Evolutionary conservation across 2,329 filamentous ascomycete species (phyloP).

Genomic region (Stromatinia cepivora): DNA sequence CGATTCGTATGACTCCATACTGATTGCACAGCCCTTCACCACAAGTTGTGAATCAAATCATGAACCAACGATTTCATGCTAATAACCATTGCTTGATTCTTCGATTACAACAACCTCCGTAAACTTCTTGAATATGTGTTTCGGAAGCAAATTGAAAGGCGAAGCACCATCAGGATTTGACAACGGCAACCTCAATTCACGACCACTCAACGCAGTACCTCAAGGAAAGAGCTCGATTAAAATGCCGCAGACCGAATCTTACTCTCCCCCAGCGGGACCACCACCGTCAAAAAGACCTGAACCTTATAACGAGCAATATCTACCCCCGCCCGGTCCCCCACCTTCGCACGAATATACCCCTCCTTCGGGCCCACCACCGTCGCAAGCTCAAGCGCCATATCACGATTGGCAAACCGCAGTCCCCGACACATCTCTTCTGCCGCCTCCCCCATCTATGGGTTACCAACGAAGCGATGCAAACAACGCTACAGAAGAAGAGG

Average conservation of each 20-base stretch:
- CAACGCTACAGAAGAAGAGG: conserved; percentile 66
- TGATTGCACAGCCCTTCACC: not conserved
- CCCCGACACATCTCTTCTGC: conserved; percentile 70
- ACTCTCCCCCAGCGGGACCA: conserved; percentile 40
- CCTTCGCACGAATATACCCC: conserved; percentile 45
- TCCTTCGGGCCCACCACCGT: conserved; percentile 44
- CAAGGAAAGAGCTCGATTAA: conserved; percentile 28
- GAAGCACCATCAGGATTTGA: conserved; percentile 29
- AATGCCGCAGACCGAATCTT: conserved; percentile 36
- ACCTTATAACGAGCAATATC: conserved; percentile 27
- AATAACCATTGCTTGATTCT: not conserved
- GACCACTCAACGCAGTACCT: conserved; percentile 31
- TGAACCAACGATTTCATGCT: not conserved
- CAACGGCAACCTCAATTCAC: conserved; percentile 29
- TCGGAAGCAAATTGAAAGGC: conserved; percentile 34
- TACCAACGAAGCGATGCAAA: conserved; percentile 65
- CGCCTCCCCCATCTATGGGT: conserved; percentile 68
- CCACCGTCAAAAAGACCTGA: conserved; percentile 38
- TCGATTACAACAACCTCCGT: not conserved
- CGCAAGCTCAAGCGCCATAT: conserved; percentile 41
- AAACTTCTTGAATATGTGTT: conserved; percentile 33
- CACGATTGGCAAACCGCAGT: conserved; percentile 73
- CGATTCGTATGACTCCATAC: conserved; percentile 1
- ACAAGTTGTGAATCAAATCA: not conserved
- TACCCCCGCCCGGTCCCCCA: conserved; percentile 32